A percentile compares a stretch with the other conserved stretches of the same genome.
These are phyloP conservation scores for Phytophthora sp. DNA, from an alignment of 352 stramenopile species.

Conservation along the genomic window DNA sequence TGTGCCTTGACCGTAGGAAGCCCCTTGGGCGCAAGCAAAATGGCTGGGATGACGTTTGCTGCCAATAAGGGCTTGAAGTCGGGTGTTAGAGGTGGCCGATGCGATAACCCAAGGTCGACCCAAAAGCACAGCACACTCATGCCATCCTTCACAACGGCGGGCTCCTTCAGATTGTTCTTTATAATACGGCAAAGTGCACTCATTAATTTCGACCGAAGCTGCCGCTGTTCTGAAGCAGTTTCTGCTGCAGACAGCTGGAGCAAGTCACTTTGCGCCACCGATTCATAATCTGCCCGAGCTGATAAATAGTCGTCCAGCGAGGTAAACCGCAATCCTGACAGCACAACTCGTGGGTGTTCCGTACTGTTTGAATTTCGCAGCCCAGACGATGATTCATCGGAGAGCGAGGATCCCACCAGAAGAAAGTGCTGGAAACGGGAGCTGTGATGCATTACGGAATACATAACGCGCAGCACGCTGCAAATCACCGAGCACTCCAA, in stretches of 20 bases:
- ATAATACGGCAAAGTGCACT: constrained; percentile 56
- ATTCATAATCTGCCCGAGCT: constrained; percentile 21
- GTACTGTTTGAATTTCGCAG: constrained; percentile 14
- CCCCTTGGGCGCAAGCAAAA: constrained; percentile 53
- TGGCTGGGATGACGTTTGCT: constrained; percentile 55
- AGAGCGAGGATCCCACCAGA: constrained; percentile 32
- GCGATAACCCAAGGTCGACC: constrained; percentile 42
- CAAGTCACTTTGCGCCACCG: constrained; percentile 23
- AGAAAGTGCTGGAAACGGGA: constrained; percentile 58
- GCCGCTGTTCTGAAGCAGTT: constrained; percentile 35
- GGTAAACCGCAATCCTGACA: constrained; percentile 45
- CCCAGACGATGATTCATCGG: constrained; percentile 17
- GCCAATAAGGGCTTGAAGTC: constrained; percentile 58
- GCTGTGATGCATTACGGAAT: constrained; percentile 57
- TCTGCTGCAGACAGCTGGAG: constrained; percentile 25
- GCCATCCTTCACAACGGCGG: constrained; percentile 45
- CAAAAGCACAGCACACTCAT: constrained; percentile 52
- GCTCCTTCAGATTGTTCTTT: constrained; percentile 55
- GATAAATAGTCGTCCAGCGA: constrained; percentile 61
- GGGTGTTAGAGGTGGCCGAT: constrained; percentile 16
- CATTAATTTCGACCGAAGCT: constrained; percentile 48
- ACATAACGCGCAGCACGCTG: constrained; percentile 60
- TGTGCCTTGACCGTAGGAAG: constrained; percentile 35
- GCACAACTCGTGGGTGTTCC: constrained; percentile 43
- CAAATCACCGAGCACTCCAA: constrained; percentile 43